A percentile compares a stretch with the other conserved stretches of the same genome.
These are phyloP conservation scores for Artemisia tridentata DNA, from an alignment of 129 eudicot genomes.

Conservation along the genomic window DNA sequence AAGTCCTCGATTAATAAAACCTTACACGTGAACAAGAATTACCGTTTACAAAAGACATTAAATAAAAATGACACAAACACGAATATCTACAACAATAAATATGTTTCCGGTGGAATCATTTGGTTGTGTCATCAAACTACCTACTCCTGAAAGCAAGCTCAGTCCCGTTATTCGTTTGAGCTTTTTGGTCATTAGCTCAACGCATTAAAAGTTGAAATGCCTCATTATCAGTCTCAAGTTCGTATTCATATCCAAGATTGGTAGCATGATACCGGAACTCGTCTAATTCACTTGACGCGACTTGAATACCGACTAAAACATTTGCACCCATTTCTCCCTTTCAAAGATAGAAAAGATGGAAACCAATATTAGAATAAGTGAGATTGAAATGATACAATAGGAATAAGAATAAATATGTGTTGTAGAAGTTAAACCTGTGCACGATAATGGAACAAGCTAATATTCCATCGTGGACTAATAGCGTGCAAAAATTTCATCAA, in stretches of 20 bases:
- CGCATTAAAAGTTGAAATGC: constrained; percentile 78
- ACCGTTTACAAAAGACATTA: not conserved
- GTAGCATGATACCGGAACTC: constrained; percentile 68
- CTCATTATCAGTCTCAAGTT: constrained; percentile 57
- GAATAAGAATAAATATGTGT: not conserved
- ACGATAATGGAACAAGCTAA: constrained; percentile 94
- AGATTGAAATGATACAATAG: not conserved
- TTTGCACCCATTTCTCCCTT: constrained; percentile 96
- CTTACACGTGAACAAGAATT: not conserved
- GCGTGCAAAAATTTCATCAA: constrained; percentile 86
- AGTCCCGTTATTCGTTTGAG: constrained; percentile 4
- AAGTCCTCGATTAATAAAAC: not conserved
- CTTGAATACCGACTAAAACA: constrained; percentile 93
- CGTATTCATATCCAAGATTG: constrained; percentile 76
- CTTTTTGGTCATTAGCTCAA: constrained; percentile 31
- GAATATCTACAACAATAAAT: constrained; percentile 25
- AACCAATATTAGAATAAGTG: constrained; percentile 2
- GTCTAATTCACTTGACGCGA: constrained; percentile 45
- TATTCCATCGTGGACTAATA: constrained; percentile 94
- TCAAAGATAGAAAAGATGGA: not conserved
- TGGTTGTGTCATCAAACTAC: not conserved
- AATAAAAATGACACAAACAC: not conserved
- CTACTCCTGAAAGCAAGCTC: constrained; percentile 8
- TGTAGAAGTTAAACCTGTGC: constrained; percentile 60
- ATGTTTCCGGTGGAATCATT: not conserved